Conservation (phyloP, 768 basidiomycete genomes). For the Naganishia antarctica region DNA sequence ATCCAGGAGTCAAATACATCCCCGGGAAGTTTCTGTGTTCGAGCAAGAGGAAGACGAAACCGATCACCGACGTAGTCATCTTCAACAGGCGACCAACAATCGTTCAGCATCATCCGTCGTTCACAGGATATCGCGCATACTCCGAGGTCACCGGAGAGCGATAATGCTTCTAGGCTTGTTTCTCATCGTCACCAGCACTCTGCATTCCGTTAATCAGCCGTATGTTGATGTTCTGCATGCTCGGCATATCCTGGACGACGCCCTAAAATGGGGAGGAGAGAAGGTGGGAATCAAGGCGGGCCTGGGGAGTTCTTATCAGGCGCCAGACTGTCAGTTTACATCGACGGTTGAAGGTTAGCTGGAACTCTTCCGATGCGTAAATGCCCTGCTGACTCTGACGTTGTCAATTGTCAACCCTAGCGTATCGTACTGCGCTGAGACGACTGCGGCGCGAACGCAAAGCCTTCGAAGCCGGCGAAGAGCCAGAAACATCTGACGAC, state of each 20-base stretch:
- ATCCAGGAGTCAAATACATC: not conserved
- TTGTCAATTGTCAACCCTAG: conserved; percentile 1
- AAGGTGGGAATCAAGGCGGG: not conserved
- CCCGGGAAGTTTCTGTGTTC: not conserved
- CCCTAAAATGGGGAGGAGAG: not conserved
- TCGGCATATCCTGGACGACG: conserved; percentile 5
- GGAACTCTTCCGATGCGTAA: not conserved
- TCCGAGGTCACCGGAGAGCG: not conserved
- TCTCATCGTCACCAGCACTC: conserved; percentile 1
- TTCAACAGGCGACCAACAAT: conserved; percentile 32
- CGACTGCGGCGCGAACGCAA: conserved; percentile 32
- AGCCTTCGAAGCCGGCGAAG: not conserved
- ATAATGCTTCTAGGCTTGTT: conserved; percentile 7
- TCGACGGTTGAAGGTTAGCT: conserved; percentile 14
- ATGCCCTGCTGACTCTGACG: not conserved
- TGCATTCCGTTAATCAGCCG: conserved; percentile 4
- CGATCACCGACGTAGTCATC: conserved; percentile 16
- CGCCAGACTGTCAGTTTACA: not conserved
- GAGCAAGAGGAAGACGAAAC: conserved; percentile 22
- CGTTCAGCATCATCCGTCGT: not conserved
- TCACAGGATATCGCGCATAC: conserved; percentile 15
- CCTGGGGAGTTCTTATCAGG: not conserved
- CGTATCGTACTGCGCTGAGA: conserved; percentile 41
- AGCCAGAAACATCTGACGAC: not conserved
- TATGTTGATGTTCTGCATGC: conserved; percentile 10